Conservation (phyloP, 805 yeast species). For the Yarrowia bubula region DNA sequence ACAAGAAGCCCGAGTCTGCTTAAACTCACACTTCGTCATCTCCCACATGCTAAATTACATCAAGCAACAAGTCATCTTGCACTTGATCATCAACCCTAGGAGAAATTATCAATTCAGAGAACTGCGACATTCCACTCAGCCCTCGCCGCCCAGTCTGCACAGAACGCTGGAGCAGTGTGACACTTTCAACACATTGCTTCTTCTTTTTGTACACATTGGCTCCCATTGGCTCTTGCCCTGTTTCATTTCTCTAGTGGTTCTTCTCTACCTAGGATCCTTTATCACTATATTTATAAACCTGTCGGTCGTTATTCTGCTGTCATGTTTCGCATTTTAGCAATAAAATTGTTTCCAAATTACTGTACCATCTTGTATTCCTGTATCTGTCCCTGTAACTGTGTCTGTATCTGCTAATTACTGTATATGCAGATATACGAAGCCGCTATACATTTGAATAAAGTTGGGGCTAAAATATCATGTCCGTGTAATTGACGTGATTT, state of each 20-base stretch:
- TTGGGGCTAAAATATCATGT: not conserved
- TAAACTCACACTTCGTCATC: not conserved
- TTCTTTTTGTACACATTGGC: not conserved
- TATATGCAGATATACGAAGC: too few species aligned
- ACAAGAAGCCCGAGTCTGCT: conserved; percentile 18
- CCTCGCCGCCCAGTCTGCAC: not conserved
- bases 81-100: conserved; percentile 7
- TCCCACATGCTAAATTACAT: conserved; percentile 8
- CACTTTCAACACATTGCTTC: not conserved
- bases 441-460: not conserved
- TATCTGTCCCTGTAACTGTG: too few species aligned
- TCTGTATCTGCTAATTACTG: too few species aligned
- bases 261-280: conserved; percentile 9
- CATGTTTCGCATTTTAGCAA: conserved; percentile 24
- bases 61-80: conserved; percentile 14
- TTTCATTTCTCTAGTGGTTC: not conserved
- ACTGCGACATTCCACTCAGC: not conserved
- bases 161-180: not conserved
- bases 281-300: conserved; percentile 23
- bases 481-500: too few species aligned
- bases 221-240: not conserved
- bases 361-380: too few species aligned
- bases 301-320: conserved; percentile 10
- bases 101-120: not conserved
- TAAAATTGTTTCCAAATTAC: not conserved